A percentile compares a stretch with the other conserved stretches of the same genome.
phyloP scores from a whole-genome alignment of 306 rosid genomes.

The Corylus heterophylla region DNA sequence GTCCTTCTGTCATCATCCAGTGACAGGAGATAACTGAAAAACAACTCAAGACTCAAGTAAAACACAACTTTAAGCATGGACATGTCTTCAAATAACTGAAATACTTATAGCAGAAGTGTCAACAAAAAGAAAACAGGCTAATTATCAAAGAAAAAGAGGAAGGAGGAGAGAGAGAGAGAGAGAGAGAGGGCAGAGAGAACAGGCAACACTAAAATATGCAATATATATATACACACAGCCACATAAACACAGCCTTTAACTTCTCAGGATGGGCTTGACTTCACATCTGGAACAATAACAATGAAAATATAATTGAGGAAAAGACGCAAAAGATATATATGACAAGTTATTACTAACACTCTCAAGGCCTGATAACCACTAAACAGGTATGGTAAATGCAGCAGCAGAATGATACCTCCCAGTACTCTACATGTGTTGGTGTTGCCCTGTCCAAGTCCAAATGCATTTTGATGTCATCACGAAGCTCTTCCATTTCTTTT shows the following conservation, averaged over 20 bases:
- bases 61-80: not conserved
- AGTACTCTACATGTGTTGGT: slow-evolving; percentile 82
- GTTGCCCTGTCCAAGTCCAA: slow-evolving; percentile 94
- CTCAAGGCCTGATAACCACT: slow-evolving; percentile 15
- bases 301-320: not conserved
- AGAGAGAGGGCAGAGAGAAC: too few species aligned
- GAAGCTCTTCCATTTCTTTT: slow-evolving; percentile 92
- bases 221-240: not conserved
- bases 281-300: not conserved
- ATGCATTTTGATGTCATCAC: slow-evolving; percentile 98
- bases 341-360: not conserved
- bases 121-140: not conserved
- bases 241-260: not conserved
- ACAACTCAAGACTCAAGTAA: not conserved
- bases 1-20: not conserved
- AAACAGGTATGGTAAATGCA: slow-evolving; percentile 13
- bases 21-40: not conserved
- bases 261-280: not conserved
- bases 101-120: not conserved
- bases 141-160: not conserved
- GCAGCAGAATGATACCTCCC: slow-evolving; percentile 72
- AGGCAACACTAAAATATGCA: not conserved
- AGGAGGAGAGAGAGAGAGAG: too few species aligned
- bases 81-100: not conserved
- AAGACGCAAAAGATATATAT: not conserved